Evolutionary conservation across 2,329 filamentous ascomycete genomes (phyloP), one percentile per base, ranked within the genome.

Genomic region (Alternaria dauci): DNA sequence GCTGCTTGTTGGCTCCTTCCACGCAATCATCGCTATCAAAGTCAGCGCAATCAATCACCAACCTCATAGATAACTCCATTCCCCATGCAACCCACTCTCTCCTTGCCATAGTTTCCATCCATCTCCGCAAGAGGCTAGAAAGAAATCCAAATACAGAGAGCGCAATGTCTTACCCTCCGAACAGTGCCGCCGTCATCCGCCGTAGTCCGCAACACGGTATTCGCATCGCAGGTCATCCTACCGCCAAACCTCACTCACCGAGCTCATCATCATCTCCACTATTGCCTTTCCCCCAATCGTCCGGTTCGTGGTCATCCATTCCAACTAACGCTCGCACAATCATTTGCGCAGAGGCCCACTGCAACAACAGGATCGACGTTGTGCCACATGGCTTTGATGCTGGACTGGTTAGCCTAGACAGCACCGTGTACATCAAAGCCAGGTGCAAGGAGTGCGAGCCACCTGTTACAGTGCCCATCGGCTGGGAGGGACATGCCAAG

Each of bases 121-220:
- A 23, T 14, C 5, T 48, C 46, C 12, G 12, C 32, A n/a, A 38
- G 1, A 1, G 7, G 4, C 23, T 26, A 25, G 18, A 11, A 26
- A 14, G 16, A 25, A 8, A 11, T 20, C 25, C 34, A 26, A 23
- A 5, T 12, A n/a, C 34, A 1, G 18, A 39, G 3, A 47, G 25
- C 34, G 14, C 20, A 6, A 47, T 59, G 57, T 34, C 51, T 38
- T 55, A 43, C 55, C 58, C 39, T 43, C 47, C 42, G 16, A 57
- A 57, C 23, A 41, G 41, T 20, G 34, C 48, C 20, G 34, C n/a
- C 8, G 6, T 61, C 47, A 25, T 47, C 20, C n/a, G 51, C 2
- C 58, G 58, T 48, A 23, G 18, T 5, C 58, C 53, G 18, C 48
- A 57, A 30, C 47, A 61, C 34, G 58, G 58, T 26, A 56, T 57